Evolutionary conservation across 73 alveolate species (phyloP).

Genomic region (Uronychia binucleata): DNA sequence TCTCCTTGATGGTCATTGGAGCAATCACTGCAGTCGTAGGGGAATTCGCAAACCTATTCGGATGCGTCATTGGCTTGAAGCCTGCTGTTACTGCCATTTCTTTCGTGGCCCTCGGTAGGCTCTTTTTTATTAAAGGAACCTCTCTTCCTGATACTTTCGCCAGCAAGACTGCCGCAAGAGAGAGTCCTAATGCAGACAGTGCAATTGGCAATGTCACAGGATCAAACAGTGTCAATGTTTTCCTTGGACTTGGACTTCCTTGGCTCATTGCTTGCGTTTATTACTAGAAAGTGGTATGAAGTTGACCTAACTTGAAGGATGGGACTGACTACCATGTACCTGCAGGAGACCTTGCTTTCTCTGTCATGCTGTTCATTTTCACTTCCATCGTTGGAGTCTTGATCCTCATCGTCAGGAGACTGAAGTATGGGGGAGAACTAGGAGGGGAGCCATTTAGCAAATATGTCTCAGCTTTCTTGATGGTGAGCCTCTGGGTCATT

Average conservation of each 20-base stretch:
- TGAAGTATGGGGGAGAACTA: constrained; percentile 17
- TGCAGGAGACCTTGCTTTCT: constrained; percentile 16
- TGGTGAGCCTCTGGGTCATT: constrained; percentile 16
- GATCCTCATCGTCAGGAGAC: background rate
- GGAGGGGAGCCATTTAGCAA: constrained; percentile 8
- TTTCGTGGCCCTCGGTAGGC: constrained; percentile 75
- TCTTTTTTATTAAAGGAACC: no score
- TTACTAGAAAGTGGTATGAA: background rate
- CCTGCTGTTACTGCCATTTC: constrained; percentile 58
- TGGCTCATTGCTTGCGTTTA: constrained; percentile 54
- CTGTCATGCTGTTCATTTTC: constrained; percentile 6
- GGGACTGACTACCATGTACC: constrained; percentile 7
- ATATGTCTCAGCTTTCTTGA: background rate
- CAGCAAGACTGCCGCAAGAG: constrained; percentile 63
- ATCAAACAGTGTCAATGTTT: constrained; percentile 71
- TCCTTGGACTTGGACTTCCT: constrained; percentile 63
- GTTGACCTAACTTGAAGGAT: background rate
- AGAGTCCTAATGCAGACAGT: constrained; percentile 72
- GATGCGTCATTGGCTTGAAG: constrained; percentile 66
- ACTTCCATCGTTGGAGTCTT: background rate
- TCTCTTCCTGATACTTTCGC: constrained; percentile 76
- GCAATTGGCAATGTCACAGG: constrained; percentile 74
- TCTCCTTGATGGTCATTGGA: constrained; percentile 60
- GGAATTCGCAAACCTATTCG: constrained; percentile 68
- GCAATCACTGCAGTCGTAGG: constrained; percentile 56